phyloP scores from a whole-genome alignment of 176 grass and related monocot species.

The Carex littledalei region DNA sequence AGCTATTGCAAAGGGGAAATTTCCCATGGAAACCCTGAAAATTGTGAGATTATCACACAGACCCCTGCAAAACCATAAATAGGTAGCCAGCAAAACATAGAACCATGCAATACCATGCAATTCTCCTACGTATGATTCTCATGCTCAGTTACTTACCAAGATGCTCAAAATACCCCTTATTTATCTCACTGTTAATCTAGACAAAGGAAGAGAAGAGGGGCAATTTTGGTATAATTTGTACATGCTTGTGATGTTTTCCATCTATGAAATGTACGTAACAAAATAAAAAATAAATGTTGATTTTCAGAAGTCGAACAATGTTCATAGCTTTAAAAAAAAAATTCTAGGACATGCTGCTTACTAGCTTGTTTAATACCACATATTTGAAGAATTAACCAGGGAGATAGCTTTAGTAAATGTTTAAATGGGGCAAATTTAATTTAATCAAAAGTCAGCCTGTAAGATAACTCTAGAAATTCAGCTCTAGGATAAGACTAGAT shows the following conservation, averaged over 20 bases:
- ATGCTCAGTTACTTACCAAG: background rate
- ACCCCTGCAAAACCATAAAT: background rate
- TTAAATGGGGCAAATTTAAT: background rate
- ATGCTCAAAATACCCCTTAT: background rate
- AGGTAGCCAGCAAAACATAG: no score
- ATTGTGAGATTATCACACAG: background rate
- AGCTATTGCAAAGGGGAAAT: background rate
- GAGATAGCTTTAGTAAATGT: background rate
- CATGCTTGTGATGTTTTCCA: background rate
- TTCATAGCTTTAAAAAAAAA: background rate
- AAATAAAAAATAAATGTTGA: no score
- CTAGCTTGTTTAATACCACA: background rate
- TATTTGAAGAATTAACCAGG: background rate
- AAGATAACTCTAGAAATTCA: background rate
- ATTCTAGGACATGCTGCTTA: background rate
- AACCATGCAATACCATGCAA: background rate
- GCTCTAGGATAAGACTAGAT: background rate
- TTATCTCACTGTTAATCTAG: background rate
- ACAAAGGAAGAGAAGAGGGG: background rate
- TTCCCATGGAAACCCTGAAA: background rate
- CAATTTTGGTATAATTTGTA: background rate
- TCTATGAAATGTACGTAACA: background rate
- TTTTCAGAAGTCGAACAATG: slow-evolving; percentile 1
- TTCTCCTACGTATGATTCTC: background rate
- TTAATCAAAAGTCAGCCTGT: background rate